phyloP scores from a whole-genome alignment of 73 alveolate species.

The Stentor roeselii region DNA sequence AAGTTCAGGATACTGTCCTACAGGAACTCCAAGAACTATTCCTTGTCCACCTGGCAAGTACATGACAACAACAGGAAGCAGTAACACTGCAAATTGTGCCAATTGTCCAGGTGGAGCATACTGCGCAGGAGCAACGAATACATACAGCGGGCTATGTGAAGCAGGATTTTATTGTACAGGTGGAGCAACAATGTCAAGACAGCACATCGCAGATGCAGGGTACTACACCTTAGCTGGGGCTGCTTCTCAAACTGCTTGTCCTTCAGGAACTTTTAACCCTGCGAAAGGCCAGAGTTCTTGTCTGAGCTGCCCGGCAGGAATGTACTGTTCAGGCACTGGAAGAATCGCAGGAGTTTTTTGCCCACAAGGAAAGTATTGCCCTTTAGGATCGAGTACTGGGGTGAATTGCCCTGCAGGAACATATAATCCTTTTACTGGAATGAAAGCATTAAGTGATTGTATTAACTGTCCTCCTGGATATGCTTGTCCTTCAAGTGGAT shows the following conservation, averaged over 20 bases:
- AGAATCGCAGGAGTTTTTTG: background rate
- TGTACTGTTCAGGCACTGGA: constrained; percentile 35
- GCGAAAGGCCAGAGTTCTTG: constrained; percentile 31
- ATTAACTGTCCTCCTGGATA: constrained; percentile 55
- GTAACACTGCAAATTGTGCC: constrained; percentile 48
- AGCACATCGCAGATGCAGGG: constrained; percentile 40
- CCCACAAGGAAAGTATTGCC: background rate
- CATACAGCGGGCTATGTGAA: constrained; percentile 32
- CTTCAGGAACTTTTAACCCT: constrained; percentile 26
- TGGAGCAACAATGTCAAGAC: constrained; percentile 26
- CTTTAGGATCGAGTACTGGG: background rate
- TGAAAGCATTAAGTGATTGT: constrained; percentile 36
- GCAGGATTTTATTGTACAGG: constrained; percentile 46
- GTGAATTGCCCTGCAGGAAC: constrained; percentile 34
- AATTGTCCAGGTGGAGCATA: constrained; percentile 34
- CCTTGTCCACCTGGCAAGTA: constrained; percentile 70
- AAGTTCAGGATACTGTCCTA: constrained; percentile 39
- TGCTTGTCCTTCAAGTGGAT: constrained; percentile 28
- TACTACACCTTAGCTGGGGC: constrained; percentile 26
- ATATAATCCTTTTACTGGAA: constrained; percentile 40
- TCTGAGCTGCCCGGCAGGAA: constrained; percentile 36
- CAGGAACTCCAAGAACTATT: constrained; percentile 42
- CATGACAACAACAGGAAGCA: constrained; percentile 35
- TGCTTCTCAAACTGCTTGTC: background rate
- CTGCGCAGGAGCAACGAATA: constrained; percentile 26